Evolutionary conservation across 495 filamentous ascomycete species (phyloP), one percentile per base, ranked within the genome.

Genomic region (Apodospora peruviana): DNA sequence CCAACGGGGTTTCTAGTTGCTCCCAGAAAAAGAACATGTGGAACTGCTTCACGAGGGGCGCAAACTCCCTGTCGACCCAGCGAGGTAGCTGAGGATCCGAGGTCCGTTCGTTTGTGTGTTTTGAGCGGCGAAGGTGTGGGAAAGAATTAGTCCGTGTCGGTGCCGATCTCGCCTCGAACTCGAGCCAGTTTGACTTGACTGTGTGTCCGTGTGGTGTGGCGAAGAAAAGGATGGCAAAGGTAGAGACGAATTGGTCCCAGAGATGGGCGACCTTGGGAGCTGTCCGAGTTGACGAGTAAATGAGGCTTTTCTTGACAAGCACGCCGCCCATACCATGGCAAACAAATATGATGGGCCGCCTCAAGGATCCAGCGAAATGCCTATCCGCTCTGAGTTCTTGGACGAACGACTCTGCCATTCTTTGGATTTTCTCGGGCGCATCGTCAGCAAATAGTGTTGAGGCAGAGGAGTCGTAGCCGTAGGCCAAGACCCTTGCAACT

Each of bases 11-110:
- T 14, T 17, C 17, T 16, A 44, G 27, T 27, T 43, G 3, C 24
- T 50, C 47, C 29, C 40, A 50, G 25, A 50, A 50, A 25, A 24
- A 38, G 40, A 50, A 50, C 27, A 50, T 17, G 47, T 50, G 24
- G 27, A 50, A 50, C 7, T 50, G 38, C 23, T 38, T 50, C 4
- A 50, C 19, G 0, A 43, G 47, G 3, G 27, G 39, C 7, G 40
- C 11, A 37, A 44, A 44, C 7, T 44, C 47, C 10, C 22, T 17
- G 20, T 44, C 19, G 18, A 50, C 40, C 2, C 11, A 18, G 25
- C 18, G 16, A 25, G 47, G 39, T n/a, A 49, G 18, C 38, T 43
- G 40, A 16, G 21, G 3, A 22, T 35, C 40, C 10, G 27, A 7
- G 14, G 7, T 14, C 14, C 19, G 17, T 22, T 25, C 20, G 5